A percentile compares a stretch with the other conserved stretches of the same genome.
Evolutionary conservation across 371 early-diverging fungal species (phyloP).

Genomic region (Apophysomyces elegans): DNA sequence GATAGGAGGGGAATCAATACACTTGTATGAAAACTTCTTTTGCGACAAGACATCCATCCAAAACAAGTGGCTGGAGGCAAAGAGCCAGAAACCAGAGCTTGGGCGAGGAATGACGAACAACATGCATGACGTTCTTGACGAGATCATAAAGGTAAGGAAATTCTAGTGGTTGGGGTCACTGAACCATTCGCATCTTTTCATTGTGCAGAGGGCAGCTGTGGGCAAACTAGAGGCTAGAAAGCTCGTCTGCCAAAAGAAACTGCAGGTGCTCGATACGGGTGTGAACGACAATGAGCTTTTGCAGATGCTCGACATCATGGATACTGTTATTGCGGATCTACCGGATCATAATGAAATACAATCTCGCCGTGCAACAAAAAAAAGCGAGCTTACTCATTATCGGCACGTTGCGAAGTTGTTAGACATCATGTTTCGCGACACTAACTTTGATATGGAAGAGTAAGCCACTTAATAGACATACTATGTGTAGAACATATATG

Average conservation of each 20-base stretch:
- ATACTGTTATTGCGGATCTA: background rate
- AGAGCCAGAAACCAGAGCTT: no score
- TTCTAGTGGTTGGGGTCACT: background rate
- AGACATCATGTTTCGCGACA: slow-evolving; percentile 12
- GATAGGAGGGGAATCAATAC: slow-evolving; percentile 1
- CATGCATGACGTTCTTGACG: background rate
- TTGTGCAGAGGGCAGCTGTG: background rate
- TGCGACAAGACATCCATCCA: background rate
- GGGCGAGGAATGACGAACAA: background rate
- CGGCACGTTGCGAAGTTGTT: background rate
- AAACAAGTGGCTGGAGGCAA: no score
- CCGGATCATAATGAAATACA: background rate
- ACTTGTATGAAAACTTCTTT: slow-evolving; percentile 3
- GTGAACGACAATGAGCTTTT: background rate
- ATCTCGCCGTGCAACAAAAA: no score
- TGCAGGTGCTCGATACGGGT: background rate
- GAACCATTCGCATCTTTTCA: background rate
- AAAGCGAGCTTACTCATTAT: slow-evolving; percentile 5
- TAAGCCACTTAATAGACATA: slow-evolving; percentile 4
- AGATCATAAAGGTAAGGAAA: background rate
- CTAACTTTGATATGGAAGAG: slow-evolving; percentile 11
- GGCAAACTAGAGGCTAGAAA: slow-evolving; percentile 4
- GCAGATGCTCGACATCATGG: slow-evolving; percentile 7
- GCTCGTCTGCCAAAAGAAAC: slow-evolving; percentile 6
- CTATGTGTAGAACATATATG: background rate